Evolutionary conservation across 306 rosid species (phyloP).

Genomic region (Begonia masoniana): DNA sequence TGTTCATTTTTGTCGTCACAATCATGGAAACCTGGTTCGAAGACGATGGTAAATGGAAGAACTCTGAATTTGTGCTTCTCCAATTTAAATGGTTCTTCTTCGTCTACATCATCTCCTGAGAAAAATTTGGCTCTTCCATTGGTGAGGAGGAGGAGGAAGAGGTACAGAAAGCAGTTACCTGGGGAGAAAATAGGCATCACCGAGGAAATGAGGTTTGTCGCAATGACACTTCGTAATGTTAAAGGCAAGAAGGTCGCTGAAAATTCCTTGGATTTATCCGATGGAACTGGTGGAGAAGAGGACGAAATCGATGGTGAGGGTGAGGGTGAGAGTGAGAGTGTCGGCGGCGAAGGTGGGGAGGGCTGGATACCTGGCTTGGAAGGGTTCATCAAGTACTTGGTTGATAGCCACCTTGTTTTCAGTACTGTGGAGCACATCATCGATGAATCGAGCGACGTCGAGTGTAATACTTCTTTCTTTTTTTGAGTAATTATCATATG

Average conservation of each 20-base stretch:
- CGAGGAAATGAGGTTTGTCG: constrained; percentile 89
- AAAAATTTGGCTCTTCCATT: constrained; percentile 16
- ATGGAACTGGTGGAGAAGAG: constrained; percentile 11
- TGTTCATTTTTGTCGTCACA: neutral
- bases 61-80: constrained; percentile 17
- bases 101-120: constrained; percentile 8
- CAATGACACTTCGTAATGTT: constrained; percentile 65
- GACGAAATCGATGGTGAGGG: constrained; percentile 3
- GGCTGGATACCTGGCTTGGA: constrained; percentile 55
- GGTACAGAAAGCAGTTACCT: constrained; percentile 56
- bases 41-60: constrained; percentile 1
- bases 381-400: constrained; percentile 55
- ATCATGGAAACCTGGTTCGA: constrained; percentile 2
- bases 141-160: constrained; percentile 33
- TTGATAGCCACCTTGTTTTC: constrained; percentile 61
- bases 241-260: constrained; percentile 22
- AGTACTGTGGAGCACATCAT: constrained; percentile 62
- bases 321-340: constrained; percentile 1
- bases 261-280: constrained; percentile 2
- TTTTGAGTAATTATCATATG: neutral
- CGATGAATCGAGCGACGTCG: constrained; percentile 55
- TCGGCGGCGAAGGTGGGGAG: constrained; percentile 6
- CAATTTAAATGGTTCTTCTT: constrained; percentile 13
- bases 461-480: constrained; percentile 30
- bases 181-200: constrained; percentile 78